Evolutionary conservation across 768 basidiomycete genomes (phyloP).

Genomic region (Dendrothele bispora): DNA sequence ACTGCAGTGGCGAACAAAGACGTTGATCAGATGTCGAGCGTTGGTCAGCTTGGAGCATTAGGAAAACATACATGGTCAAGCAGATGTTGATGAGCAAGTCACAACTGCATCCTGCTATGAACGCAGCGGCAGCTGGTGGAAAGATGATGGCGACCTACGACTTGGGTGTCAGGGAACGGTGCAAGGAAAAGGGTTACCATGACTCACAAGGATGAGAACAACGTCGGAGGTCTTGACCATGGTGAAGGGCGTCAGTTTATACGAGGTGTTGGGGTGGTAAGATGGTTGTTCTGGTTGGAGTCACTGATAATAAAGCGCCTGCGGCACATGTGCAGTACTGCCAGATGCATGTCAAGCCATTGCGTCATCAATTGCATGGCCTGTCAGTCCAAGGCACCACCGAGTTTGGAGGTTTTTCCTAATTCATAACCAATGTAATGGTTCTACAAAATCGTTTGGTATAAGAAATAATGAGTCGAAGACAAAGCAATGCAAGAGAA

Average conservation of each 20-base stretch:
- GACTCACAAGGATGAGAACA: constrained; percentile 71
- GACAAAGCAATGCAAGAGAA: no score
- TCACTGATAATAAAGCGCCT: no score
- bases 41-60: not conserved
- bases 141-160: constrained; percentile 76
- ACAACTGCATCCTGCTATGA: constrained; percentile 81
- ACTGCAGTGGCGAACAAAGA: constrained; percentile 35
- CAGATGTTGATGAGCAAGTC: constrained; percentile 85
- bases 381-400: no score
- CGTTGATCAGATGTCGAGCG: not conserved
- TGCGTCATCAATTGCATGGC: no score
- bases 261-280: not conserved
- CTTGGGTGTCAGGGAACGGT: not conserved
- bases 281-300: no score
- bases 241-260: constrained; percentile 14
- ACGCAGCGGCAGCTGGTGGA: constrained; percentile 76
- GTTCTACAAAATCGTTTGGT: no score
- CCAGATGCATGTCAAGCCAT: no score
- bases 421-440: no score
- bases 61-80: constrained; percentile 62
- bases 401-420: no score
- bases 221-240: constrained; percentile 73
- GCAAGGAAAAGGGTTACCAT: not conserved
- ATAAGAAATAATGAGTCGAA: no score
- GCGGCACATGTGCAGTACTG: no score